phyloP scores from a whole-genome alignment of 148 eudicot genomes.

The Amaranthus palmeri region DNA sequence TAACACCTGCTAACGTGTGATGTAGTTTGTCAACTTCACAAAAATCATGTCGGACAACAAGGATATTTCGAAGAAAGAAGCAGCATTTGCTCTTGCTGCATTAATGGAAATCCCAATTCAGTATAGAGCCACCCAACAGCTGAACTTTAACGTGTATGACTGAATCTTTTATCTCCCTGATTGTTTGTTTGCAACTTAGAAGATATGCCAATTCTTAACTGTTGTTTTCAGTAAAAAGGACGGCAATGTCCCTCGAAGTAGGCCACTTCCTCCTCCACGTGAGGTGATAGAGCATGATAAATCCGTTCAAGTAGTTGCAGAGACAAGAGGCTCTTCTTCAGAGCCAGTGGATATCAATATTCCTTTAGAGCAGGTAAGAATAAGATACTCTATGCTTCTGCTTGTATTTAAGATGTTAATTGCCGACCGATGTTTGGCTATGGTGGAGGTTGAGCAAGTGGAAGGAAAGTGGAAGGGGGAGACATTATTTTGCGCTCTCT shows the following conservation, averaged over 20 bases:
- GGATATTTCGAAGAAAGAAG: conserved; percentile 50
- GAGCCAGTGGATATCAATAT: conserved; percentile 23
- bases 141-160: conserved; percentile 40
- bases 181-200: background rate
- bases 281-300: conserved; percentile 57
- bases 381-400: background rate
- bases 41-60: conserved; percentile 65
- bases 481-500: too few species aligned
- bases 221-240: conserved; percentile 23
- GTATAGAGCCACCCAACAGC: conserved; percentile 58
- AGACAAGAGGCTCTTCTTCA: conserved; percentile 29
- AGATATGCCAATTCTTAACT: conserved; percentile 5
- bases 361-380: conserved; percentile 45
- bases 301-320: conserved; percentile 27
- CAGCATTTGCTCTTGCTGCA: conserved; percentile 84
- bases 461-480: too few species aligned
- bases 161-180: background rate
- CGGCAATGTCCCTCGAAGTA: conserved; percentile 19
- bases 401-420: background rate
- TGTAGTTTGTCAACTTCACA: conserved; percentile 77
- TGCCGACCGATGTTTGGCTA: too few species aligned
- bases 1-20: conserved; percentile 2
- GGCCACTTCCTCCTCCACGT: conserved; percentile 63
- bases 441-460: too few species aligned
- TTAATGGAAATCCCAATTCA: conserved; percentile 81